phyloP scores from a whole-genome alignment of 306 rosid genomes.

The Begonia fuchsioides region DNA sequence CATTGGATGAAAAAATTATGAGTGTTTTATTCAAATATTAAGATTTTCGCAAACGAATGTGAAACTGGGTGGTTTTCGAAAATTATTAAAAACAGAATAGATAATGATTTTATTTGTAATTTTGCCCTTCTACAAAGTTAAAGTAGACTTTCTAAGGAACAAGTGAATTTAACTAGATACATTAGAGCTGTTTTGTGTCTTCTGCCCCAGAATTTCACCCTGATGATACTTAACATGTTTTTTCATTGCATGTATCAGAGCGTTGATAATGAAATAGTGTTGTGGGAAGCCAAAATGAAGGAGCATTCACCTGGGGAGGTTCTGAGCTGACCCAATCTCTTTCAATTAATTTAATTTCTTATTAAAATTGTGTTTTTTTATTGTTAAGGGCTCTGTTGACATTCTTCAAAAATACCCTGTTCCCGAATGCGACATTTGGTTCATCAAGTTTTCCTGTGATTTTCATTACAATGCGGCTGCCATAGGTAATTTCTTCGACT shows the following conservation, averaged over 20 bases:
- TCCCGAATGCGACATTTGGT: conserved; percentile 96
- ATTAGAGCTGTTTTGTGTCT: too few species aligned
- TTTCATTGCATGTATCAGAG: conserved; percentile 35
- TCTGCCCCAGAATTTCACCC: too few species aligned
- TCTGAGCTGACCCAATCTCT: conserved; percentile 10
- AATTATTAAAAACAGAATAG: too few species aligned
- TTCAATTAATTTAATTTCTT: neutral
- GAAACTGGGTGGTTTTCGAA: too few species aligned
- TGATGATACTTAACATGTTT: too few species aligned
- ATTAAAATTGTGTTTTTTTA: neutral
- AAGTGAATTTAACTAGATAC: neutral
- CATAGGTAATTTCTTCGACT: conserved; percentile 36
- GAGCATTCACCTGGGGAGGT: conserved; percentile 97
- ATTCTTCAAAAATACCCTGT: conserved; percentile 93
- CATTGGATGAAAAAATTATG: too few species aligned
- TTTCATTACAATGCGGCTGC: conserved; percentile 66
- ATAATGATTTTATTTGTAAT: too few species aligned
- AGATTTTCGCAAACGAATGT: too few species aligned
- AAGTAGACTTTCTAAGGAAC: too few species aligned
- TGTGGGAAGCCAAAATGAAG: conserved; percentile 96
- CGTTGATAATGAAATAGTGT: conserved; percentile 82
- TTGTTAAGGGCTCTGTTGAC: conserved; percentile 61
- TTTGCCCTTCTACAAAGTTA: too few species aligned
- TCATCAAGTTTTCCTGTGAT: conserved; percentile 91
- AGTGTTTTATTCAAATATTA: too few species aligned